Percentiles rank a stretch among this genome's conserved stretches.
phyloP scores from a whole-genome alignment of 2,329 filamentous ascomycete genomes.

The Trichoderma endophyticum region DNA sequence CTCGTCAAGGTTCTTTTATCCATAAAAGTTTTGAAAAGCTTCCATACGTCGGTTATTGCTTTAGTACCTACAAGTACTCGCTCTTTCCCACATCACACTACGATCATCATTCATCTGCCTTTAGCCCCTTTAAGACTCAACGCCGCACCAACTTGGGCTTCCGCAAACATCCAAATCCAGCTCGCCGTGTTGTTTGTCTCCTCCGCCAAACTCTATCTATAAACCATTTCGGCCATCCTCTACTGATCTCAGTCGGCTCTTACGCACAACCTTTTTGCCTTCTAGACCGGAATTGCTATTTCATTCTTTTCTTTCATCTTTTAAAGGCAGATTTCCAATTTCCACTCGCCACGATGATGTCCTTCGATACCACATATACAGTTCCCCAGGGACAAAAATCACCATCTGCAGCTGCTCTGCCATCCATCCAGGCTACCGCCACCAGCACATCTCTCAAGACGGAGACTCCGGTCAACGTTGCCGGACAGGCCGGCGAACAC shows the following conservation, averaged over 20 bases:
- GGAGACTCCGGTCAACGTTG: slow-evolving; percentile 29
- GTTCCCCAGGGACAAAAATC: slow-evolving; percentile 39
- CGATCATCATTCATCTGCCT: slow-evolving; percentile 1
- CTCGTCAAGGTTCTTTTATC: background rate
- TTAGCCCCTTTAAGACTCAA: background rate
- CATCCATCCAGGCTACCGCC: slow-evolving; percentile 8
- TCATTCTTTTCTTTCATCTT: background rate
- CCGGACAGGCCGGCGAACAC: slow-evolving; percentile 29
- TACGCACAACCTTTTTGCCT: background rate
- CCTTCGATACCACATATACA: slow-evolving; percentile 47
- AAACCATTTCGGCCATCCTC: background rate
- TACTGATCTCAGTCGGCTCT: background rate
- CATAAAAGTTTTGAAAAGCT: background rate
- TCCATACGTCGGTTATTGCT: background rate
- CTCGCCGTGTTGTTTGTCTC: slow-evolving; percentile 1
- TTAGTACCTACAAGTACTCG: background rate
- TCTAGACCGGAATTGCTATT: background rate
- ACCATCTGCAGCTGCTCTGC: slow-evolving; percentile 25
- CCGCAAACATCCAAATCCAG: background rate
- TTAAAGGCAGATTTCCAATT: background rate
- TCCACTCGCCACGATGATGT: slow-evolving; percentile 42
- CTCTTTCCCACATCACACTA: background rate
- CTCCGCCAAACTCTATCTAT: background rate
- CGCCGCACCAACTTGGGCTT: background rate
- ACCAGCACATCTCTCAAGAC: slow-evolving; percentile 12